Evolutionary conservation across 805 yeast genomes (phyloP).

Genomic region (Yarrowia osloensis): DNA sequence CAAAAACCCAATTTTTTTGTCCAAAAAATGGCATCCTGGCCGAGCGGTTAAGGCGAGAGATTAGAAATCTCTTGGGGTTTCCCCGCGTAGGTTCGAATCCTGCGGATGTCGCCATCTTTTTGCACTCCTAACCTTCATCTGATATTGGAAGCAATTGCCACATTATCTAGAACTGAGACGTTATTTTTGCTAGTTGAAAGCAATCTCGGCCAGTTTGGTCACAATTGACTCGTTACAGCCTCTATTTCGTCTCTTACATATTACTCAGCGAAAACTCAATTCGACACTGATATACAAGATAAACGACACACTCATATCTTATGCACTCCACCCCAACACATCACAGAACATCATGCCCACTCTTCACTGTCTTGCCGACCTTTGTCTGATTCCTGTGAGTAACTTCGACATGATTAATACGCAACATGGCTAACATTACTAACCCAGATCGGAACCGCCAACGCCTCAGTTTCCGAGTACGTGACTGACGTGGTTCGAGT

Average conservation of each 20-base stretch:
- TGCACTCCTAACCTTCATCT: too few species aligned
- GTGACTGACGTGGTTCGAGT: slow-evolving; percentile 68
- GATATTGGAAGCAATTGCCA: neutral
- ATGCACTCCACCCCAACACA: slow-evolving; percentile 16
- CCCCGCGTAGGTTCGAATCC: slow-evolving; percentile 31
- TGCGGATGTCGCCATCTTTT: slow-evolving; percentile 30
- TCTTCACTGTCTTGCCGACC: slow-evolving; percentile 76
- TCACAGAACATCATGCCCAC: slow-evolving; percentile 33
- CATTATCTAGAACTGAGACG: too few species aligned
- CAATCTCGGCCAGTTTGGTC: too few species aligned
- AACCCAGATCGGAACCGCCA: slow-evolving; percentile 68
- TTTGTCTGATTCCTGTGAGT: slow-evolving; percentile 79
- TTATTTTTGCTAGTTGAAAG: too few species aligned
- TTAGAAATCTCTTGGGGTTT: slow-evolving; percentile 30
- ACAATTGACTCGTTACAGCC: too few species aligned
- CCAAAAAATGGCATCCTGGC: slow-evolving; percentile 21
- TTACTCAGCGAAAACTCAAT: neutral
- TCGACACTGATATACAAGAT: neutral
- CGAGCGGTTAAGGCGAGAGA: slow-evolving; percentile 31
- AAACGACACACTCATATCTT: neutral
- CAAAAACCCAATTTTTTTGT: neutral
- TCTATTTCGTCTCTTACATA: too few species aligned
- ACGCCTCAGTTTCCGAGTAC: slow-evolving; percentile 79
- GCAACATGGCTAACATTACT: neutral
- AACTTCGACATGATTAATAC: neutral